Evolutionary conservation across 2,329 filamentous ascomycete genomes (phyloP).

Genomic region (Botrytis hyacinthi): DNA sequence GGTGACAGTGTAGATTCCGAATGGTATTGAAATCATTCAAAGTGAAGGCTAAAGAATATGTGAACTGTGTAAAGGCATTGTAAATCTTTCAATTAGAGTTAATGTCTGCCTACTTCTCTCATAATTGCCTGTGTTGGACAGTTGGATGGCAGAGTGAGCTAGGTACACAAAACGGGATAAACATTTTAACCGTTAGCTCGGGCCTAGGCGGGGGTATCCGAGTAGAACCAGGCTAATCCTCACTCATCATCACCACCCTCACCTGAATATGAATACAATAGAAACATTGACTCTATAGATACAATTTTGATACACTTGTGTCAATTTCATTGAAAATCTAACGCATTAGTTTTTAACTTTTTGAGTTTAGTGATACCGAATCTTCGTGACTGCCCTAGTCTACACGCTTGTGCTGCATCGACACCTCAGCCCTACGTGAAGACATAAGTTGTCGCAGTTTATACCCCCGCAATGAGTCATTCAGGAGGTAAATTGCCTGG

Average conservation of each 20-base stretch:
- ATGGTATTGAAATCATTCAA: background rate
- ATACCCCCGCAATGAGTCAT: conserved; percentile 5
- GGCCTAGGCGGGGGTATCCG: background rate
- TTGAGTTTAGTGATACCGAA: background rate
- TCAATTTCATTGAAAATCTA: background rate
- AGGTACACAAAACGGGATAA: background rate
- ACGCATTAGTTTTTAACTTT: no score
- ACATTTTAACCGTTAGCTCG: background rate
- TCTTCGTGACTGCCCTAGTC: background rate
- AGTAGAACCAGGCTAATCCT: background rate
- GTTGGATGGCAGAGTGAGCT: background rate
- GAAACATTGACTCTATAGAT: no score
- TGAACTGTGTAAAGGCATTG: background rate
- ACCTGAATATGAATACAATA: background rate
- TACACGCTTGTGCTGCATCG: background rate
- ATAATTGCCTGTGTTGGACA: background rate
- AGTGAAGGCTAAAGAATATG: background rate
- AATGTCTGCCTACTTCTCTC: background rate
- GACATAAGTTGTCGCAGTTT: background rate
- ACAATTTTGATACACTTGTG: background rate
- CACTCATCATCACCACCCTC: background rate
- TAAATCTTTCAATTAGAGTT: background rate
- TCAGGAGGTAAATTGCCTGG: background rate
- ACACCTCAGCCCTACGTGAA: background rate
- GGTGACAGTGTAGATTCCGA: background rate